These are phyloP conservation scores for Penicillium sp. DNA, from an alignment of 2,329 filamentous ascomycete species.

Conservation along the genomic window DNA sequence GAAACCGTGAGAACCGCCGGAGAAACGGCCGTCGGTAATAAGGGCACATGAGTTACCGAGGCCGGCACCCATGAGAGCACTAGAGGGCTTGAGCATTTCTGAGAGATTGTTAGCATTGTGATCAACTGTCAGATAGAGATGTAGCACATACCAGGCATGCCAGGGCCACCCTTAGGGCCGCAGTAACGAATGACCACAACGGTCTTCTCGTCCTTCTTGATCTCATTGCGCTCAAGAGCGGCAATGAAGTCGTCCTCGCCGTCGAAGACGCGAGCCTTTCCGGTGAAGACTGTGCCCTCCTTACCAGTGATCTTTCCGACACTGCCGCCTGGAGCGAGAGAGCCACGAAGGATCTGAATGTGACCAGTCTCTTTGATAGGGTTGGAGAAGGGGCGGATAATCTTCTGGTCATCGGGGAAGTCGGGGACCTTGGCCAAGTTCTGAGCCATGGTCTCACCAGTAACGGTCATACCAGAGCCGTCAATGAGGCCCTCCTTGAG, in stretches of 20 bases:
- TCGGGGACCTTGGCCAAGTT: constrained; percentile 57
- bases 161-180: constrained; percentile 68
- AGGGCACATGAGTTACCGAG: constrained; percentile 66
- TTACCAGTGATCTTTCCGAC: constrained; percentile 77
- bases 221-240: constrained; percentile 63
- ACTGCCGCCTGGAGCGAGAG: constrained; percentile 64
- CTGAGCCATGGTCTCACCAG: constrained; percentile 56
- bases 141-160: constrained; percentile 53
- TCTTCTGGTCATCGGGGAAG: constrained; percentile 66
- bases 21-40: constrained; percentile 79
- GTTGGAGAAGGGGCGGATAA: constrained; percentile 64
- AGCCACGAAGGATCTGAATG: constrained; percentile 68
- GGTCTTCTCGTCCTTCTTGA: constrained; percentile 72
- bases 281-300: constrained; percentile 64
- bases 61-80: constrained; percentile 70
- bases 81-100: constrained; percentile 70
- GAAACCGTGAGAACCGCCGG: constrained; percentile 81
- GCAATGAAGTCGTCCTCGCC: constrained; percentile 65
- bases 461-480: constrained; percentile 59
- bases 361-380: constrained; percentile 69
- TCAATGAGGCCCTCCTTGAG: constrained; percentile 57
- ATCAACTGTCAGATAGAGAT: not conserved
- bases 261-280: constrained; percentile 68
- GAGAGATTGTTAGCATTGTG: constrained; percentile 54
- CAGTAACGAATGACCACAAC: constrained; percentile 73